phyloP scores from a whole-genome alignment of 2,329 filamentous ascomycete genomes.

The Phyllosticta citriasiana region DNA sequence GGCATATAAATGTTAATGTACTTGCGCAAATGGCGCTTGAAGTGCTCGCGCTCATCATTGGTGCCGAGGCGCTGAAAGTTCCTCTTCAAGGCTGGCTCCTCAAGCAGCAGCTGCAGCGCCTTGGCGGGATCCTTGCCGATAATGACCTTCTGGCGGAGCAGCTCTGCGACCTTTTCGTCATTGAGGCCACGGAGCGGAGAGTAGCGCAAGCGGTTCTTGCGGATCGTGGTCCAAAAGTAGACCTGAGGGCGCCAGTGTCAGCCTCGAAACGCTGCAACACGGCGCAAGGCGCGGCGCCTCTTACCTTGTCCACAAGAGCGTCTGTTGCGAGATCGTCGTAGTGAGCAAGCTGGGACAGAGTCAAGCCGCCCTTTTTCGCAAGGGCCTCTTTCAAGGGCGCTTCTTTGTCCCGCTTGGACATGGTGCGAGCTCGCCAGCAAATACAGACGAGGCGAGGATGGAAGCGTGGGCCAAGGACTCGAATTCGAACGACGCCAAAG shows the following conservation, averaged over 20 bases:
- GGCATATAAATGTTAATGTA: conserved; percentile 90
- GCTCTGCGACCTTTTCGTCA: conserved; percentile 50
- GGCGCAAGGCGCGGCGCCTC: conserved; percentile 25
- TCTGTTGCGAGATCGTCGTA: conserved; percentile 97
- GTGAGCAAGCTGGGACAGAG: conserved; percentile 73
- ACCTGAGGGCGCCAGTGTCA: conserved; percentile 45
- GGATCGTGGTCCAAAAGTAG: conserved; percentile 93
- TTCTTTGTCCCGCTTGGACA: conserved; percentile 7
- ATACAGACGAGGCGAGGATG: neutral
- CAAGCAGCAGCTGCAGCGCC: conserved; percentile 64
- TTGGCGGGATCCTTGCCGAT: conserved; percentile 59
- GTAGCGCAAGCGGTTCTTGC: conserved; percentile 85
- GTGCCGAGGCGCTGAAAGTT: conserved; percentile 60
- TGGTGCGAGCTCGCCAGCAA: neutral
- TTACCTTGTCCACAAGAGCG: conserved; percentile 86
- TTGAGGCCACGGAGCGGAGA: conserved; percentile 71
- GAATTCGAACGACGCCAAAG: neutral
- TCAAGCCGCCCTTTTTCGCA: conserved; percentile 62
- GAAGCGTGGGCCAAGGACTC: neutral
- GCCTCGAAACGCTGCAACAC: neutral
- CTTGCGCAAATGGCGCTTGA: conserved; percentile 72
- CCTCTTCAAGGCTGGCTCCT: conserved; percentile 61
- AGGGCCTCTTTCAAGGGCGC: conserved; percentile 38
- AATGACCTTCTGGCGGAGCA: conserved; percentile 57
- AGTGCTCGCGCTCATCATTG: conserved; percentile 75